Evolutionary conservation across 345 rosid genomes (phyloP).

Genomic region (Anastatica hierochuntica): DNA sequence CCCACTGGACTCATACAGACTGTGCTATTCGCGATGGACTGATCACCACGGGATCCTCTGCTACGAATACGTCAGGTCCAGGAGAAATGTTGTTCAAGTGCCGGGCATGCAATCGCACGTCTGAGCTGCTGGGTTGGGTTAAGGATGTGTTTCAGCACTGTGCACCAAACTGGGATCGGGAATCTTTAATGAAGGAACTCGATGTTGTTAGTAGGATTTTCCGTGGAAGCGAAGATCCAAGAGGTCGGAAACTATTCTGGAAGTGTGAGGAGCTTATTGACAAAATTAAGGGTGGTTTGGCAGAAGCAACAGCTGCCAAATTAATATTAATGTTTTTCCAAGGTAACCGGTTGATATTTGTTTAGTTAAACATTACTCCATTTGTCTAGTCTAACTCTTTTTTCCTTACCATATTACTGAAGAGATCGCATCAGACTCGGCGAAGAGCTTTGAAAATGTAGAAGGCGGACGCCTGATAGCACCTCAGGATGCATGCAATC

Average conservation of each 20-base stretch:
- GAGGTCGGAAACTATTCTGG: conserved; percentile 81
- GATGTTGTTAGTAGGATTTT: conserved; percentile 84
- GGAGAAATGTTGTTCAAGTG: conserved; percentile 79
- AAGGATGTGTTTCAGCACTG: conserved; percentile 92
- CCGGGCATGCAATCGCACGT: conserved; percentile 72
- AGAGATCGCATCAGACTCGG: conserved; percentile 77
- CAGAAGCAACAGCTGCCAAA: conserved; percentile 64
- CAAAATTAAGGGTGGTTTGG: conserved; percentile 68
- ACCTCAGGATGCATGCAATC: conserved; percentile 89
- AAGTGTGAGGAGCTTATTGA: conserved; percentile 81
- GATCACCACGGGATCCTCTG: conserved; percentile 55
- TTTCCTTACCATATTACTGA: not conserved
- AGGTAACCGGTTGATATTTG: conserved; percentile 31
- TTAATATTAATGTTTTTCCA: conserved; percentile 65
- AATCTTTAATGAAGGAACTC: conserved; percentile 71
- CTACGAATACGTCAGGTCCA: conserved; percentile 47
- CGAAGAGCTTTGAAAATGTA: conserved; percentile 65
- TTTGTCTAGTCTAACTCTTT: not conserved
- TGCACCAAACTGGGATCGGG: conserved; percentile 84
- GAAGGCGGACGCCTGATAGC: conserved; percentile 67
- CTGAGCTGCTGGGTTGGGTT: conserved; percentile 97
- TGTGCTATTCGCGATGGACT: conserved; percentile 88
- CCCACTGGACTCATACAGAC: conserved; percentile 96
- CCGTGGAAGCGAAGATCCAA: conserved; percentile 71
- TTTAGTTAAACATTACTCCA: not conserved